These are phyloP conservation scores for Forsythia viridissima DNA, from an alignment of 257 asterid genomes.

Conservation along the genomic window DNA sequence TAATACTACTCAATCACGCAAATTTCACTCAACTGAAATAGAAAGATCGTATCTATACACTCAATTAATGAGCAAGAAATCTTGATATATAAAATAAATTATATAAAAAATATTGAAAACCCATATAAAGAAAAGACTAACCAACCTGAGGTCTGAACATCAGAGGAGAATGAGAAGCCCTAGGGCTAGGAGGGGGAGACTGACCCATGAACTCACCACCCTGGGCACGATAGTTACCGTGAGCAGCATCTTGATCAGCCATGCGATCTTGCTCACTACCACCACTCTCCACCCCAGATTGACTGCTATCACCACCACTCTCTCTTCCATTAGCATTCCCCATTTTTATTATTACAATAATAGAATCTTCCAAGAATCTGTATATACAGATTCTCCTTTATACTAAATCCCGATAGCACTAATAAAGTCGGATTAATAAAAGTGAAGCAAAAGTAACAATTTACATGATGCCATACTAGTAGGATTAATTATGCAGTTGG, in stretches of 20 bases:
- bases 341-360: conserved; percentile 40
- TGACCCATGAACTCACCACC: conserved; percentile 72
- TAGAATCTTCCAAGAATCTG: conserved; percentile 38
- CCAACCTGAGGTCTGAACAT: conserved; percentile 91
- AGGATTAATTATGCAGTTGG: no score
- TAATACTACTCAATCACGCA: conserved; percentile 8
- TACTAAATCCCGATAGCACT: conserved; percentile 28
- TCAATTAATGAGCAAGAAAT: conserved; percentile 17
- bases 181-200: conserved; percentile 90
- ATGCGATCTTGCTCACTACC: conserved; percentile 46
- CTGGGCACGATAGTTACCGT: conserved; percentile 26
- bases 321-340: conserved; percentile 94
- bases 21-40: conserved; percentile 20
- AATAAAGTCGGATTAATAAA: conserved; percentile 8
- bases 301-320: conserved; percentile 56
- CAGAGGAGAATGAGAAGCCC: conserved; percentile 84
- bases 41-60: conserved; percentile 22
- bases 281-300: conserved; percentile 45
- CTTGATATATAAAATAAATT: neutral
- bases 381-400: conserved; percentile 25
- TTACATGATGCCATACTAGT: no score
- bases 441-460: neutral
- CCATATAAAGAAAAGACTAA: conserved; percentile 9
- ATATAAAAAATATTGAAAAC: neutral
- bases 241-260: conserved; percentile 46